Base-by-base conservation (phyloP, 768 basidiomycete genomes). In the Tricholomella constricta region DNA sequence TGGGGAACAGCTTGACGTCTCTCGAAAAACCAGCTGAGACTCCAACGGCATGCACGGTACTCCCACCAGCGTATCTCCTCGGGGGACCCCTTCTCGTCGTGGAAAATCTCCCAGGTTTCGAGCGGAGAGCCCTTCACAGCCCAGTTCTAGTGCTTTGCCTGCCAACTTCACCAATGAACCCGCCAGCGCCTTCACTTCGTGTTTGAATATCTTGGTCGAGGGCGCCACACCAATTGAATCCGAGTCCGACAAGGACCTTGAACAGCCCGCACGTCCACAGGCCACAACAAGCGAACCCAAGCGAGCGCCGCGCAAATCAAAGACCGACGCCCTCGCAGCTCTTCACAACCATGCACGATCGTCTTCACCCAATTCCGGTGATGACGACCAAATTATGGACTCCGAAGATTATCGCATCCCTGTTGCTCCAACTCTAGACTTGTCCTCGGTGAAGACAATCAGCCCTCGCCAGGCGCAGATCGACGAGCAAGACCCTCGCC, bases 241-340 rank as follows among this genome's bases (percentile, higher is more conserved):
- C 26, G 75, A 79, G 64, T 67, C 64, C 51, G 59, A 61, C 45
- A 73, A 78, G 45, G 70, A 73, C 59, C 58, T 70, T 51, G 59
- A 62, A 6, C 64, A 71, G 48, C 58, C 72, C 22, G 70, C 68
- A 54, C 62, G 75, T 53, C 71, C 75, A 56, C 68, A 66, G 48
- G 61, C 75, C 57, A 49, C 76, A 56, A 61, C 74, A 43, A 60
- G 67, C 53, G 80, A 83, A 60, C 70, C 78, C 35, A 82, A 79
- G 70, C 81, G 91, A 53, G 89, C 91, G 32, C 90, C 91, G 47
- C 86, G 91, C 69, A 92, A 92, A 79, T 92, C 90, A 61, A 94
- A 94, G 80, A 91, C 86, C 35, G 89, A 93, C 62, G 91, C 91
- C 51, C 75, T 94, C 27, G 88, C 82, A 25, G 91, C 91, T 20